Evolutionary conservation across 345 rosid species (phyloP).

Genomic region (Corymbia maculata): DNA sequence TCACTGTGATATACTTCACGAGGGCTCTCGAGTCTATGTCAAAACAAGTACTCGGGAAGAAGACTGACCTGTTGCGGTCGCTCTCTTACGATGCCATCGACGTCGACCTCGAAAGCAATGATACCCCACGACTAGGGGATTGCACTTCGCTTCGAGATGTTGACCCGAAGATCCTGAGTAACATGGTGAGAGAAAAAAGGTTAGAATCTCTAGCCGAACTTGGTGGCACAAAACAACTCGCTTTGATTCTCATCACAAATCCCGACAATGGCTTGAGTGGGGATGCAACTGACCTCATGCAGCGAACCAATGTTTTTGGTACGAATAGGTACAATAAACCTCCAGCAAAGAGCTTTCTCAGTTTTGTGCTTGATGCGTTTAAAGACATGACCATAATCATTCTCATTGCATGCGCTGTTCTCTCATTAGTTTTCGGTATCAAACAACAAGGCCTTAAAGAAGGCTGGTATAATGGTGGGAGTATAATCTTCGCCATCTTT

Average conservation of each 20-base stretch:
- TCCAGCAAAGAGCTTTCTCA: constrained; percentile 34
- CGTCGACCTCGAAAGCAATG: fast-evolving
- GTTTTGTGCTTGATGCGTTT: constrained; percentile 45
- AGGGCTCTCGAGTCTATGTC: neutral
- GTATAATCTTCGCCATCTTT: constrained; percentile 48
- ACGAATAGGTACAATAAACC: constrained; percentile 55
- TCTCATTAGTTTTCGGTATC: constrained; percentile 57
- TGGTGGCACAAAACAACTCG: neutral
- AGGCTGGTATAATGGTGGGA: constrained; percentile 79
- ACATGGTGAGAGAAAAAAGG: neutral
- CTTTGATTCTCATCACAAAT: neutral
- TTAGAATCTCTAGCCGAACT: neutral
- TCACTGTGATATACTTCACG: neutral
- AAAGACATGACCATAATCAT: constrained; percentile 48
- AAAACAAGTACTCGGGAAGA: neutral
- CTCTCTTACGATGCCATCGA: neutral
- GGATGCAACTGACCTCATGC: neutral
- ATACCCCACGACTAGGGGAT: neutral
- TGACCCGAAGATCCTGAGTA: neutral
- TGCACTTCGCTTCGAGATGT: fast-evolving
- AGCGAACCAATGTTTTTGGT: constrained; percentile 27
- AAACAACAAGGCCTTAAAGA: constrained; percentile 45
- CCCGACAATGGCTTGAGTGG: neutral
- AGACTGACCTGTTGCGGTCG: neutral
- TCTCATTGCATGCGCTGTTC: constrained; percentile 43